phyloP scores from a whole-genome alignment of 2,329 filamentous ascomycete genomes.

The Xylaria digitata region DNA sequence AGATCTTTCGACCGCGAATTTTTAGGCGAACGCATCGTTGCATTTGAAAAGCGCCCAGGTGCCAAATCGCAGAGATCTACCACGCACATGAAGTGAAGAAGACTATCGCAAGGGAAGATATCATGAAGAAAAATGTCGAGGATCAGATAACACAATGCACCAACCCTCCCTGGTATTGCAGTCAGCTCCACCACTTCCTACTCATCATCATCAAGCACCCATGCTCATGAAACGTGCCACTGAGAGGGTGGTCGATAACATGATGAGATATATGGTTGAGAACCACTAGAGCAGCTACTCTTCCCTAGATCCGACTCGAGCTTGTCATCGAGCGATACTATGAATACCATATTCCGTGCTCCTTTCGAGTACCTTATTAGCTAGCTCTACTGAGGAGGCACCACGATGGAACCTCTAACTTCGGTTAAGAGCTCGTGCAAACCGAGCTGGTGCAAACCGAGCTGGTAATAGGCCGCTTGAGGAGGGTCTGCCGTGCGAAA shows the following conservation, averaged over 20 bases:
- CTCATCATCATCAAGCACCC: constrained; percentile 16
- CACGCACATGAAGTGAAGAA: constrained; percentile 36
- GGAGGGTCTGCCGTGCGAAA: constrained; percentile 15
- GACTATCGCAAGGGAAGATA: constrained; percentile 39
- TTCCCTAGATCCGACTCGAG: constrained; percentile 14
- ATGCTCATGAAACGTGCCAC: constrained; percentile 16
- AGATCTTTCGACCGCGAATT: constrained; percentile 26
- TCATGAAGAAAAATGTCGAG: constrained; percentile 27
- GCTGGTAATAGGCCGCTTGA: constrained; percentile 16
- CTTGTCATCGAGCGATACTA: constrained; percentile 16
- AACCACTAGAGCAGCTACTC: background rate
- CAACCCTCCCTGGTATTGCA: constrained; percentile 17
- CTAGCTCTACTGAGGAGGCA: constrained; percentile 15
- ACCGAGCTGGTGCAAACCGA: constrained; percentile 14
- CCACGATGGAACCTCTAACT: background rate
- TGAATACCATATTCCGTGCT: constrained; percentile 1
- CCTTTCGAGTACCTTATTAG: constrained; percentile 10
- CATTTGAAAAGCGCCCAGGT: constrained; percentile 20
- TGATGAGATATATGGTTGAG: constrained; percentile 14
- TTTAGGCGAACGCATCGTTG: constrained; percentile 28
- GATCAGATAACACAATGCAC: constrained; percentile 35
- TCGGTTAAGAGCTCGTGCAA: constrained; percentile 4
- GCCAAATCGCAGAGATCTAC: constrained; percentile 36
- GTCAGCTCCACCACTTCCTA: constrained; percentile 23
- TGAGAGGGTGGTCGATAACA: constrained; percentile 13